Base-by-base conservation (phyloP, 306 rosid species). In the Nissolia schottii region DNA sequence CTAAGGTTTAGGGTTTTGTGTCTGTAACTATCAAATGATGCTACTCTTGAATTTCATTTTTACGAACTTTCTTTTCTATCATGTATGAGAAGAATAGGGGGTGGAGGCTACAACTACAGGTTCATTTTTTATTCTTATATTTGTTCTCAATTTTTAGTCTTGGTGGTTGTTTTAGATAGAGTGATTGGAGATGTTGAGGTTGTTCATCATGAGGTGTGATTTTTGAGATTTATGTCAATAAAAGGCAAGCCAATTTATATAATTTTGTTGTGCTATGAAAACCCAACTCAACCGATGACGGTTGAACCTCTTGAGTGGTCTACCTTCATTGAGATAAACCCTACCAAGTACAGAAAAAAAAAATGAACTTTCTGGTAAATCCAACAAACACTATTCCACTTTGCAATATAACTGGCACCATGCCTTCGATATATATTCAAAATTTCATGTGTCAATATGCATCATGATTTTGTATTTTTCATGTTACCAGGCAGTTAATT, bases 61-160 rank as follows among this genome's bases (percentile, higher is more conserved):
- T 31, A 11, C 37, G 10, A 38, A 34, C 29, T 14, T 13, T 14
- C 38, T 18, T 63, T 20, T 28, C 35, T 58, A 37, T 15, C 4
- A 3, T 41, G 66, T 38, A 41, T 28, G 67, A 53, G 23, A 4
- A 22, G n/a, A 29, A 27, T 27, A 6, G 51, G 15, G 12, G 13
- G 12, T 8, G 38, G 59, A 0, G 22, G 49, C 25, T 57, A 55
- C 19, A 20, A 37, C 25, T 57, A 55, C 19, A 20, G 13, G 53
- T 45, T 70, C 38, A 38, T 40, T 29, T 35, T 34, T 41, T 9
- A 51, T 53, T 34, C 43, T 22, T 60, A 38, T 4, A 3, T 32
- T 55, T 53, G 29, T 22, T 71, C 37, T 71, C 34, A 28, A 43
- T 45, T 23, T 63, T 64, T 64, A 61, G 48, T 71, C 43, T 60